Conservation (phyloP, 2,329 filamentous ascomycete species). For the Neophaeococcomyces mojaviensis region DNA sequence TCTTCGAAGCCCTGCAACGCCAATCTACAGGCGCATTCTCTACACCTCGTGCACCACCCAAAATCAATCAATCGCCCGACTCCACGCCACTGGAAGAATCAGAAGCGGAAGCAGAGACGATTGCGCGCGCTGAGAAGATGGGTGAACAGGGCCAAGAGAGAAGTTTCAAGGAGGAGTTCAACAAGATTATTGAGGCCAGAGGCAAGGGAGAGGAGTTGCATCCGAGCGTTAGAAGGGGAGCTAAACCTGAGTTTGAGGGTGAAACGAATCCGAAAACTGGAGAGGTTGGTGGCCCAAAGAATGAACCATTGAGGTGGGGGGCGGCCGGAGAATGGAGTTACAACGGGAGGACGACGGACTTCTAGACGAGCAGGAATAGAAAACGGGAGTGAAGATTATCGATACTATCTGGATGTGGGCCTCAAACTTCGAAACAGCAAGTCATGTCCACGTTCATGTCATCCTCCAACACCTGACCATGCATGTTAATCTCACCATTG, state of each 20-base stretch:
- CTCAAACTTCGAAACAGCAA: too few species aligned
- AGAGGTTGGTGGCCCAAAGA: constrained; percentile 94
- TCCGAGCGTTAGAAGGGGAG: constrained; percentile 65
- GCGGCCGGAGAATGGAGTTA: constrained; percentile 75
- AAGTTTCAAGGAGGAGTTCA: constrained; percentile 18
- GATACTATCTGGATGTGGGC: neutral
- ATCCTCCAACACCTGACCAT: neutral
- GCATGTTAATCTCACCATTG: too few species aligned
- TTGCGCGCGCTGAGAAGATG: constrained; percentile 18
- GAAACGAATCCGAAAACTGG: constrained; percentile 89
- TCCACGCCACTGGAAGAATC: constrained; percentile 24
- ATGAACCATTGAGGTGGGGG: constrained; percentile 88
- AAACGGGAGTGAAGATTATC: neutral
- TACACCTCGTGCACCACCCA: constrained; percentile 45
- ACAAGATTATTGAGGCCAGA: constrained; percentile 44
- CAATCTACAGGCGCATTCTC: constrained; percentile 69
- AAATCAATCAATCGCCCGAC: constrained; percentile 45
- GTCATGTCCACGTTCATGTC: neutral
- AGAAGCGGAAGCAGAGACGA: constrained; percentile 18
- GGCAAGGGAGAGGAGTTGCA: constrained; percentile 59
- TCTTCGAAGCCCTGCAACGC: constrained; percentile 80
- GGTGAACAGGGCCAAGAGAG: neutral
- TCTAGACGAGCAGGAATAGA: constrained; percentile 36
- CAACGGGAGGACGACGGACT: constrained; percentile 91
- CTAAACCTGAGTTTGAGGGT: constrained; percentile 85